A percentile compares a stretch with the other conserved stretches of the same genome.
phyloP scores from a whole-genome alignment of 306 rosid species.

The Sindora glabra region DNA sequence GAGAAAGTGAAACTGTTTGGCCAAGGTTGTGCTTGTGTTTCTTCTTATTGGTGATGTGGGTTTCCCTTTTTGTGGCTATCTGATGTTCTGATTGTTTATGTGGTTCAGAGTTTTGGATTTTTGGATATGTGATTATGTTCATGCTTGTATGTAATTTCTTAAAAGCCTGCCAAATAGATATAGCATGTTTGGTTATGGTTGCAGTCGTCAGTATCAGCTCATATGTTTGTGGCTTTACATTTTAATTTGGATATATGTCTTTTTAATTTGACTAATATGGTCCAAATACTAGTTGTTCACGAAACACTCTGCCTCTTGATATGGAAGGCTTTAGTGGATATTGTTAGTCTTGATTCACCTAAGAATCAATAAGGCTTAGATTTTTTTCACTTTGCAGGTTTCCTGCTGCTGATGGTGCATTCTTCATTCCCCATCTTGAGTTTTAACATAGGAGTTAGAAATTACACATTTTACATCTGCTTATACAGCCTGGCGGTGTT shows the following conservation, averaged over 20 bases:
- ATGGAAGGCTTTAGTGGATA: not conserved
- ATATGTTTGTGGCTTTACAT: not conserved
- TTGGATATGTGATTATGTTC: not conserved
- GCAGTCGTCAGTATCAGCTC: not conserved
- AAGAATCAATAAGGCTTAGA: constrained; percentile 42
- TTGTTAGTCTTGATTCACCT: constrained; percentile 10
- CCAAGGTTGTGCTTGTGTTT: not conserved
- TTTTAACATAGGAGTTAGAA: constrained; percentile 16
- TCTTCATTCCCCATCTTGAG: constrained; percentile 1
- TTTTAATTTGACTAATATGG: not conserved
- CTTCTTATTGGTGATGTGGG: not conserved
- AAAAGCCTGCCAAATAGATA: not conserved
- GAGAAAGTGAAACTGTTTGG: not conserved
- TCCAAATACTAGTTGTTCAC: not conserved
- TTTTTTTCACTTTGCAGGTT: constrained; percentile 30
- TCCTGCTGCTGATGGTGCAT: constrained; percentile 7
- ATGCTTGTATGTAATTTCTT: not conserved
- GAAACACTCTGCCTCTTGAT: not conserved
- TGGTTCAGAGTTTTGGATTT: constrained; percentile 4
- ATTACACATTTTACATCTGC: not conserved
- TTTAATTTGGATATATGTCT: not conserved
- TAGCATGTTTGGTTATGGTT: not conserved
- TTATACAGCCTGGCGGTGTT: constrained; percentile 17
- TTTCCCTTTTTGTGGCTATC: not conserved
- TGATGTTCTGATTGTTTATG: constrained; percentile 6